Evolutionary conservation across 352 stramenopile genomes (phyloP).

Genomic region (Phytopythium helicoides): DNA sequence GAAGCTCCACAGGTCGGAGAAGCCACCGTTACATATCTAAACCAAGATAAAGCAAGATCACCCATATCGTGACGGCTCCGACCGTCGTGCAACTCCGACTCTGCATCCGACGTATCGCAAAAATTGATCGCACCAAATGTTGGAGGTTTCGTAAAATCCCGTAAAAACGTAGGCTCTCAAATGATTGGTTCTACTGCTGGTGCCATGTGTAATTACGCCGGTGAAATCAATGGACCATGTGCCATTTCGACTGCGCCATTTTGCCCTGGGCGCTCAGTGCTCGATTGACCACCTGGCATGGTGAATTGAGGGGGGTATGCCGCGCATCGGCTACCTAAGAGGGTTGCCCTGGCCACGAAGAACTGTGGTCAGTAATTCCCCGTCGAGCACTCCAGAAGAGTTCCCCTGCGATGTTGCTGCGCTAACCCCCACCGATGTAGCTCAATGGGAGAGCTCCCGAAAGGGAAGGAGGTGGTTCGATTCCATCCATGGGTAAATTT

Average conservation of each 20-base stretch:
- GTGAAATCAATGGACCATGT: not conserved
- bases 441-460: constrained; percentile 7
- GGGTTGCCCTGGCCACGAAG: constrained; percentile 6
- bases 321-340: constrained; percentile 7
- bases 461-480: constrained; percentile 6
- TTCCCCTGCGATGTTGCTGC: constrained; percentile 3
- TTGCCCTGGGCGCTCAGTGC: constrained; percentile 5
- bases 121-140: no score
- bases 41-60: no score
- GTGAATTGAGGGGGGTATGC: constrained; percentile 8
- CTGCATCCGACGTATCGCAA: no score
- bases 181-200: not conserved
- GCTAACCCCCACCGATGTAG: constrained; percentile 5
- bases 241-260: constrained; percentile 2
- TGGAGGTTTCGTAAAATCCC: no score
- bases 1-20: no score
- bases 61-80: no score
- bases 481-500: constrained; percentile 7
- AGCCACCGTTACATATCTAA: no score
- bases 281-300: constrained; percentile 7
- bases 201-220: constrained; percentile 3
- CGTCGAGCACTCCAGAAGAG: constrained; percentile 5
- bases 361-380: constrained; percentile 6
- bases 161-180: no score
- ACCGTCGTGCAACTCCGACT: no score